These are phyloP conservation scores for Mycena chlorophos DNA, from an alignment of 768 basidiomycete genomes.

Conservation along the genomic window DNA sequence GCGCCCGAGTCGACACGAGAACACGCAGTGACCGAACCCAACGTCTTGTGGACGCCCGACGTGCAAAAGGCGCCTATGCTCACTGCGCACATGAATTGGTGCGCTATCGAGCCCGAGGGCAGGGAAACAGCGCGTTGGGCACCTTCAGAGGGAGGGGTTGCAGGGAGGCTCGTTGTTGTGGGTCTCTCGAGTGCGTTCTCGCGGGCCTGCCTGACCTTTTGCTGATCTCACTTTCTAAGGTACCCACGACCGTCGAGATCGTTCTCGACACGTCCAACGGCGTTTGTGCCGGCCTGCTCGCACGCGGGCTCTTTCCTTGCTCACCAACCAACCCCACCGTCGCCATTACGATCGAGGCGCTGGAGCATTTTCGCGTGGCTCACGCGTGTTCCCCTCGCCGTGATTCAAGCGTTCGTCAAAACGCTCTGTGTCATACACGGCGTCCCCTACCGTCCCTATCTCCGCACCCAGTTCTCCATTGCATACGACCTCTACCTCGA, in stretches of 20 bases:
- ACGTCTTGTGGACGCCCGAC: no score
- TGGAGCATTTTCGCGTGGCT: conserved; percentile 12
- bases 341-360: conserved; percentile 8
- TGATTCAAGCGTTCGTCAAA: conserved; percentile 18
- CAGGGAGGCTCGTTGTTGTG: background rate
- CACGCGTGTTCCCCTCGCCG: conserved; percentile 14
- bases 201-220: background rate
- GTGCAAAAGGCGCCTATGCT: no score
- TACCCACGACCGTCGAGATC: background rate
- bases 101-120: background rate
- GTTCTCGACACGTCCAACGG: background rate
- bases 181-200: background rate
- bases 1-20: no score
- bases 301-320: conserved; percentile 13
- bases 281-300: conserved; percentile 3
- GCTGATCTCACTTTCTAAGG: background rate
- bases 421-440: conserved; percentile 19
- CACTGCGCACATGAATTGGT: background rate
- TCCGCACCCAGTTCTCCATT: conserved; percentile 18
- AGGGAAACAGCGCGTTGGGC: background rate
- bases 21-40: no score
- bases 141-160: background rate
- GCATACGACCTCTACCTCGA: conserved; percentile 25
- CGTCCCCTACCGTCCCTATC: conserved; percentile 11
- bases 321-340: conserved; percentile 10